A percentile compares a stretch with the other conserved stretches of the same genome.
Conservation (phyloP, 1,139 yeast genomes). For the Suhomyces yuchorum region DNA sequence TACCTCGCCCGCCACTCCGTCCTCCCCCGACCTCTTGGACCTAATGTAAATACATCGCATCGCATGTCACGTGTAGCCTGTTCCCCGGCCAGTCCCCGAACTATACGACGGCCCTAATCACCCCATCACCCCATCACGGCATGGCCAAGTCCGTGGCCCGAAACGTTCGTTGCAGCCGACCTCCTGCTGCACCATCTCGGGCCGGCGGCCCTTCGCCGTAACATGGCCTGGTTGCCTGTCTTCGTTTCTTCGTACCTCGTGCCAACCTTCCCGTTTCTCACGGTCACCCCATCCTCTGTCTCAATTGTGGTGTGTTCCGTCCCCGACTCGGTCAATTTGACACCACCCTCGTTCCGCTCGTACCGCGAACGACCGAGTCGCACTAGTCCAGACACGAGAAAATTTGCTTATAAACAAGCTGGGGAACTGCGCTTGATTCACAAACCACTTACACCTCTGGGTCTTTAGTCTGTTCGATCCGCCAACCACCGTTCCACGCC, state of each 20-base stretch:
- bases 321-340: conserved; percentile 9
- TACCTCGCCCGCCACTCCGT: conserved; percentile 3
- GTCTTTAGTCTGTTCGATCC: not conserved
- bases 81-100: not conserved
- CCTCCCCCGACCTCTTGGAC: conserved; percentile 8
- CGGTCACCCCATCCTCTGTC: not conserved
- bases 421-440: not conserved
- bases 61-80: not conserved
- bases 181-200: too few species aligned
- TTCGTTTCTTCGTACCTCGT: not conserved
- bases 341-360: conserved; percentile 14
- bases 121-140: not conserved
- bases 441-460: not conserved
- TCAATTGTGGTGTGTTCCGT: conserved; percentile 6
- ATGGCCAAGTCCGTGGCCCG: not conserved
- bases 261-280: not conserved
- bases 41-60: conserved; percentile 9
- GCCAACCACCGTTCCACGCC: not conserved
- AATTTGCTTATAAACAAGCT: conserved; percentile 9
- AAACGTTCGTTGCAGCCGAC: not conserved
- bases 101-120: not conserved
- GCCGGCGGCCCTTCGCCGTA: not conserved
- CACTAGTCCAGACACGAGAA: conserved; percentile 7
- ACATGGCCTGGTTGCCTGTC: not conserved
- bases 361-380: conserved; percentile 10